Percentiles rank a stretch among this genome's conserved stretches.
Conservation (phyloP, 495 filamentous ascomycete genomes). For the Xylaria acuta region DNA sequence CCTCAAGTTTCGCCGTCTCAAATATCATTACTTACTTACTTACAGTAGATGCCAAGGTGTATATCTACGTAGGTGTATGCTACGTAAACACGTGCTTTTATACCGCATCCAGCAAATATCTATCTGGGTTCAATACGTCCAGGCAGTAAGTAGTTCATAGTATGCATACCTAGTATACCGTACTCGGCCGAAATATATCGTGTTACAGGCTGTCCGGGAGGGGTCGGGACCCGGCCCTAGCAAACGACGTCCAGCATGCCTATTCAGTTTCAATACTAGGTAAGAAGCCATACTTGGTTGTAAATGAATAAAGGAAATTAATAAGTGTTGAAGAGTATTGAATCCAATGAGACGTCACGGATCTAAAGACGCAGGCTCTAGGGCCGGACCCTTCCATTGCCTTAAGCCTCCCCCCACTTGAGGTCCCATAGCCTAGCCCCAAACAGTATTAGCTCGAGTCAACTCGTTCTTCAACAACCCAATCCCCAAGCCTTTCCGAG, state of each 20-base stretch:
- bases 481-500: not conserved
- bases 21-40: not conserved
- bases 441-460: not conserved
- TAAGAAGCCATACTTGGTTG: not conserved
- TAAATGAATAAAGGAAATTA: slow-evolving; percentile 6
- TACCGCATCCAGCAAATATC: not conserved
- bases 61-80: not conserved
- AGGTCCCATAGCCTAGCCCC: not conserved
- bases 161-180: not conserved
- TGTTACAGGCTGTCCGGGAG: not conserved
- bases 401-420: not conserved
- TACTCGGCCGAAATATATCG: slow-evolving; percentile 1
- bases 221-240: not conserved
- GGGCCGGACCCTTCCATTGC: not conserved
- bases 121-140: not conserved
- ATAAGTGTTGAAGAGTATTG: not conserved
- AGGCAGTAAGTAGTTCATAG: not conserved
- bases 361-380: not conserved
- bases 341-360: not conserved
- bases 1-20: not conserved
- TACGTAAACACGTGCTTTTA: not conserved
- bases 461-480: not conserved
- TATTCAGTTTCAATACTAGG: not conserved
- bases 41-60: not conserved
- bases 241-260: not conserved